These are phyloP conservation scores for Diddensiella transvaalensis DNA, from an alignment of 805 yeast genomes.

Conservation along the genomic window DNA sequence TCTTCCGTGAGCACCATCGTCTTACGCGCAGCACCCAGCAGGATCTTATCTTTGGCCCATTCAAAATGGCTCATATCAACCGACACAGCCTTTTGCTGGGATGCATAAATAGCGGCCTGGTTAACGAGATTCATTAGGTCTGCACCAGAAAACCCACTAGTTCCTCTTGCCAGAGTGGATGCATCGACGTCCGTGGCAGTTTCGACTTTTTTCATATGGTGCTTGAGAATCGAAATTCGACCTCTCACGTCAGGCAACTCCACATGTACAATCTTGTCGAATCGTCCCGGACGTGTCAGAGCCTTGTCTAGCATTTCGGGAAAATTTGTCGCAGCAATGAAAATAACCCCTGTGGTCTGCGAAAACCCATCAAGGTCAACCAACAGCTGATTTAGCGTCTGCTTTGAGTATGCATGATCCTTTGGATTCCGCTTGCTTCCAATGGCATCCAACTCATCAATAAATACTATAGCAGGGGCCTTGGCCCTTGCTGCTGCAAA, in stretches of 20 bases:
- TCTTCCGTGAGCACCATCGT: conserved; percentile 98
- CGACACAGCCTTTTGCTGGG: conserved; percentile 83
- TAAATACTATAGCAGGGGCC: conserved; percentile 95
- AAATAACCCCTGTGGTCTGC: conserved; percentile 87
- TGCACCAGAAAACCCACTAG: conserved; percentile 98
- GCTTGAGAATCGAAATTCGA: conserved; percentile 84
- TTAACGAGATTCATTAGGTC: conserved; percentile 92
- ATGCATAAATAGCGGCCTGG: conserved; percentile 97
- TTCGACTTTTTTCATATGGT: conserved; percentile 89
- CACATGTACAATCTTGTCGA: conserved; percentile 92
- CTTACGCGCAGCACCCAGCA: conserved; percentile 97
- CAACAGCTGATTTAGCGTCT: conserved; percentile 89
- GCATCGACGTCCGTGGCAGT: conserved; percentile 83
- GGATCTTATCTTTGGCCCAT: conserved; percentile 98
- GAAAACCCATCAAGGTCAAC: conserved; percentile 93
- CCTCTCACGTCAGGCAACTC: conserved; percentile 98
- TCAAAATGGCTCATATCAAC: conserved; percentile 92
- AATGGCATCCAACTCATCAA: conserved; percentile 97
- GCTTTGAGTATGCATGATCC: conserved; percentile 98
- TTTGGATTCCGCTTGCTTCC: conserved; percentile 97
- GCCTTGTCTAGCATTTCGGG: conserved; percentile 97
- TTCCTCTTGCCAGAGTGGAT: conserved; percentile 87
- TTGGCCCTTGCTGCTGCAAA: conserved; percentile 90
- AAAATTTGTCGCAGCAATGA: conserved; percentile 97
- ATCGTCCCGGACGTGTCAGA: conserved; percentile 95